Base-by-base conservation (phyloP, 2,329 filamentous ascomycete genomes). In the Fusarium palustre region DNA sequence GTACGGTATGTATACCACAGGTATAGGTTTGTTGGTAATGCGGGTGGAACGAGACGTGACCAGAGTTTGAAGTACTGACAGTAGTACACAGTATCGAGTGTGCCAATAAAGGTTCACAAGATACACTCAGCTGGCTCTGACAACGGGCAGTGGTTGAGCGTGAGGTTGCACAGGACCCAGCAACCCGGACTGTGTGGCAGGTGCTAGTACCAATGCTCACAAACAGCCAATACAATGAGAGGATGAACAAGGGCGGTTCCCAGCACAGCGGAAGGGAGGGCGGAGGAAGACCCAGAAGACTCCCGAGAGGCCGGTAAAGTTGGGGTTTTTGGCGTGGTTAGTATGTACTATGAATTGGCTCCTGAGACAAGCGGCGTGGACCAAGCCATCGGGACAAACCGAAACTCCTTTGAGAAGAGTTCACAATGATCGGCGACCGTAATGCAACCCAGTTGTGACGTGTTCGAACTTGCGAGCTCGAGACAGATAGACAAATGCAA, bases 181-280 rank as follows among this genome's bases (percentile, higher is more conserved):
- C 47, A 65, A 64, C 39, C 63, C 55, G 71, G 71, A 60, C 68
- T 60, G 57, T 73, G 68, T 74, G 63, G 69, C 65, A 69, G 71
- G 46, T 57, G 45, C 62, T 31, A 63, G 63, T 59, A 53, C 57
- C 50, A 65, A 49, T 46, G 59, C 52, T 31, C 28, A 24, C 41
- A 43, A 49, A 57, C 69, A 69, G 58, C 69, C 64, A 68, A 71
- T 69, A 59, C 50, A 20, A 61, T 38, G 31, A 30, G 38, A 56
- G 61, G 46, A 39, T 43, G 22, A 31, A 16, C 62, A 71, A 57
- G 62, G 56, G 60, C 63, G 57, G 56, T 60, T 75, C 73, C 73
- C 70, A 75, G 73, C 73, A 69, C 69, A 61, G 64, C 61, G 71
- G 73, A 62, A 74, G 62, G 72, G 73, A 70, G 70, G 67, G 66